Conservation (phyloP, 345 rosid genomes). For the Lepidium aucheri region DNA sequence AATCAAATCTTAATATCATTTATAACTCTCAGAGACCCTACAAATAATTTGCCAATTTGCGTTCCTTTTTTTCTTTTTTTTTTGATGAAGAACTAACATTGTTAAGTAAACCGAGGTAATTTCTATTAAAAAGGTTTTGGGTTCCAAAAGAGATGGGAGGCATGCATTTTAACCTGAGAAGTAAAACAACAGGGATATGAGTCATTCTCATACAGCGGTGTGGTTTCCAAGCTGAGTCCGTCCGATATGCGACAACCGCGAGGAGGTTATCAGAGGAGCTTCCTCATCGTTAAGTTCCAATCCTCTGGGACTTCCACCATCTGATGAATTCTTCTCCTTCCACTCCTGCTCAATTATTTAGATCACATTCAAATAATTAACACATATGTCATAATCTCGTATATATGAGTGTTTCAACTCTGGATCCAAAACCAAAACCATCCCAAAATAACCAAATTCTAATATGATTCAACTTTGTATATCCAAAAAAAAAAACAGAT, state of each 20-base stretch:
- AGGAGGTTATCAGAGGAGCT: constrained; percentile 65
- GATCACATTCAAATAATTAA: background rate
- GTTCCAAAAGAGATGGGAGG: background rate
- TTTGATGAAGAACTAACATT: constrained; percentile 8
- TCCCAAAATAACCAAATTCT: background rate
- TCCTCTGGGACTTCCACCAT: constrained; percentile 32
- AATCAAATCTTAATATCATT: background rate
- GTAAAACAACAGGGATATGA: background rate
- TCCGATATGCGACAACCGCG: constrained; percentile 71
- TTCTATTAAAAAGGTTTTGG: background rate
- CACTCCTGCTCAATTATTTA: constrained; percentile 50
- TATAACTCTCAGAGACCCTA: constrained; percentile 17
- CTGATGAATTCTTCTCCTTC: constrained; percentile 92
- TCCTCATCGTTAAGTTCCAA: constrained; percentile 64
- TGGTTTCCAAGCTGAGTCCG: constrained; percentile 61
- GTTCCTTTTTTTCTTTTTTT: background rate
- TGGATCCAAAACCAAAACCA: background rate
- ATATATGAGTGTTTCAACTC: background rate
- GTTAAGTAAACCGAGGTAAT: constrained; percentile 17
- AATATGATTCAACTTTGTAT: background rate
- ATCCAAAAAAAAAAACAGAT: no score
- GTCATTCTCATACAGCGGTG: constrained; percentile 23
- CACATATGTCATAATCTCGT: background rate
- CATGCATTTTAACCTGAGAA: constrained; percentile 5
- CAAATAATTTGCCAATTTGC: constrained; percentile 4